Percentiles rank a stretch among this genome's conserved stretches.
Evolutionary conservation across 306 rosid species (phyloP).

Genomic region (Nissolia schottii): DNA sequence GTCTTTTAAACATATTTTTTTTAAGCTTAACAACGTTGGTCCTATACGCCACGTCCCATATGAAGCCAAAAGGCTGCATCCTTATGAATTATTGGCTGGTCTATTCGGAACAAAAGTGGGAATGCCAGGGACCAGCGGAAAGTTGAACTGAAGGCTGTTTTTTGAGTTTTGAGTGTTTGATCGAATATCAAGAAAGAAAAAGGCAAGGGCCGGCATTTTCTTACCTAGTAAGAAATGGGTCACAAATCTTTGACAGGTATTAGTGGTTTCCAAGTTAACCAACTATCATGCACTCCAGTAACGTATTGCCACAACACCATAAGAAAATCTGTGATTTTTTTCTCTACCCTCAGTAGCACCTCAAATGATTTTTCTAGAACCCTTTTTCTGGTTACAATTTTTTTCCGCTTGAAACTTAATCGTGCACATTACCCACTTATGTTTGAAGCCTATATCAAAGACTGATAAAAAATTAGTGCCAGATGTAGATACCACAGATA

Average conservation of each 20-base stretch:
- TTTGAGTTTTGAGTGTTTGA: background rate
- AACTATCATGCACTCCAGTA: slow-evolving; percentile 22
- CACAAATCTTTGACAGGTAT: background rate
- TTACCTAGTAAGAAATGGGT: slow-evolving; percentile 43
- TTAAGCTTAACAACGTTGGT: background rate
- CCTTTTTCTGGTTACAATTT: background rate
- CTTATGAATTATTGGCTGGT: slow-evolving; percentile 18
- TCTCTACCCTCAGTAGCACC: background rate
- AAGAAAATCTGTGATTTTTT: background rate
- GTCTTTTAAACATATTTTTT: no score
- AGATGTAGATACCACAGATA: background rate
- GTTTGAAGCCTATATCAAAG: background rate
- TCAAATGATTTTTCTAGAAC: background rate
- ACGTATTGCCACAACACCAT: background rate
- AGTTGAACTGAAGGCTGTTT: background rate
- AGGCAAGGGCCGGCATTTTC: slow-evolving; percentile 37
- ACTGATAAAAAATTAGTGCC: background rate
- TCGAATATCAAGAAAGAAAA: slow-evolving; percentile 17
- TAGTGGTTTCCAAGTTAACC: slow-evolving; percentile 14
- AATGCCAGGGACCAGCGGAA: slow-evolving; percentile 22
- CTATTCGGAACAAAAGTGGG: background rate
- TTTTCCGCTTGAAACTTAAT: background rate
- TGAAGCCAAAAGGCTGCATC: slow-evolving; percentile 28
- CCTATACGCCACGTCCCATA: background rate
- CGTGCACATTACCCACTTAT: background rate